A percentile compares a stretch with the other conserved stretches of the same genome.
Evolutionary conservation across 768 basidiomycete genomes (phyloP).

Genomic region (Podaxis sp.): DNA sequence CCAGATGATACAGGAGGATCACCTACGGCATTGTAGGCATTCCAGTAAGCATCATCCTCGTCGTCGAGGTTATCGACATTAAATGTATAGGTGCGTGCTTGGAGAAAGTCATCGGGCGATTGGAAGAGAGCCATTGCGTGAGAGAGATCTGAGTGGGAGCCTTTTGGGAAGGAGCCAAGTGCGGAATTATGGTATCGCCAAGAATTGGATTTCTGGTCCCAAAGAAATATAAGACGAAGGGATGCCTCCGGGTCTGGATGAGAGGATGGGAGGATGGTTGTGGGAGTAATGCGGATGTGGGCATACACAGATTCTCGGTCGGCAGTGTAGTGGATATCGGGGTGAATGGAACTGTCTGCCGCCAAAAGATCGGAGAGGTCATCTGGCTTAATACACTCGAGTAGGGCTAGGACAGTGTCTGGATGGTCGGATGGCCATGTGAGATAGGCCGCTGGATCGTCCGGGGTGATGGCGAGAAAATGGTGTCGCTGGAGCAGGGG

Average conservation of each 20-base stretch:
- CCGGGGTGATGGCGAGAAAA: constrained; percentile 52
- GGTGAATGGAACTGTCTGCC: constrained; percentile 14
- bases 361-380: constrained; percentile 4
- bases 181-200: constrained; percentile 74
- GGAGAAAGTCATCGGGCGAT: constrained; percentile 29
- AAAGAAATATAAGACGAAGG: constrained; percentile 65
- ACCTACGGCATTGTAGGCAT: constrained; percentile 47
- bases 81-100: constrained; percentile 18
- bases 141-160: constrained; percentile 26
- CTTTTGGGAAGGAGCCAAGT: constrained; percentile 66
- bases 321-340: constrained; percentile 27
- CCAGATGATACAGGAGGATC: constrained; percentile 20
- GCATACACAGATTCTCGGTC: constrained; percentile 54
- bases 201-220: constrained; percentile 39
- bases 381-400: constrained; percentile 7
- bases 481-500: constrained; percentile 60
- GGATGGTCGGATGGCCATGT: constrained; percentile 55
- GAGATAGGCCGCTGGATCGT: constrained; percentile 52
- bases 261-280: constrained; percentile 16
- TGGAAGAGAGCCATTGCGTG: constrained; percentile 22
- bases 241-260: constrained; percentile 3
- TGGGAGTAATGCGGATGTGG: constrained; percentile 45
- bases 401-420: constrained; percentile 36
- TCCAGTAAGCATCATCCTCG: constrained; percentile 62
- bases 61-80: constrained; percentile 26